phyloP scores from a whole-genome alignment of 768 basidiomycete species.

The Lyophyllum decastes region DNA sequence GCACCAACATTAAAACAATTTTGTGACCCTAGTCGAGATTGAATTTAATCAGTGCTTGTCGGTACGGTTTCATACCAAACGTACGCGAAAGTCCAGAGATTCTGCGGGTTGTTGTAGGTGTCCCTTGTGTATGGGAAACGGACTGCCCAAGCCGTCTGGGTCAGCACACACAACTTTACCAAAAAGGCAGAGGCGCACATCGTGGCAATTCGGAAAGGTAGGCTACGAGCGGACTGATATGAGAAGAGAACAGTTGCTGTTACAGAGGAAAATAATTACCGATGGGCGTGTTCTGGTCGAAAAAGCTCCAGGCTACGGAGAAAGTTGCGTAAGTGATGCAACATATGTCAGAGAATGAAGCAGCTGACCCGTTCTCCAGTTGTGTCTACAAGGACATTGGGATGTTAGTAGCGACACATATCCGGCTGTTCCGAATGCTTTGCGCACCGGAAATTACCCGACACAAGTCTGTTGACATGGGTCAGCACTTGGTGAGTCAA shows the following conservation, averaged over 20 bases:
- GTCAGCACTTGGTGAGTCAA: neutral
- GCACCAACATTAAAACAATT: conserved; percentile 5
- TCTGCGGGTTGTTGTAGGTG: conserved; percentile 66
- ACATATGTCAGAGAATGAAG: neutral
- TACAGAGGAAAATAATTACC: conserved; percentile 24
- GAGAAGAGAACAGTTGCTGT: neutral
- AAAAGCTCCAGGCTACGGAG: conserved; percentile 42
- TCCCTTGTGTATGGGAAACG: conserved; percentile 63
- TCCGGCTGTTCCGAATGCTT: neutral
- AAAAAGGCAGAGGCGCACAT: conserved; percentile 20
- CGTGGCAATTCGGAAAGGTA: conserved; percentile 44
- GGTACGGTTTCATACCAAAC: conserved; percentile 16
- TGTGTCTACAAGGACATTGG: conserved; percentile 30
- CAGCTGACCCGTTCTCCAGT: conserved; percentile 47
- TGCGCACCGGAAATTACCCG: conserved; percentile 43
- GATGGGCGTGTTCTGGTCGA: conserved; percentile 41
- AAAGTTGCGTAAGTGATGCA: neutral
- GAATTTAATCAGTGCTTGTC: neutral
- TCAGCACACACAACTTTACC: neutral
- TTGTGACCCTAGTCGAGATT: conserved; percentile 1
- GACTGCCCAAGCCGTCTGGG: conserved; percentile 30
- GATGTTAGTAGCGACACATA: neutral
- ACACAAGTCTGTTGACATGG: conserved; percentile 33
- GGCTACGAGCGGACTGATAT: conserved; percentile 25
- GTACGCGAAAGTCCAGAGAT: conserved; percentile 59